Conservation (phyloP, 1,284 basidiomycete genomes). For the Pseudozyma thailandica region DNA sequence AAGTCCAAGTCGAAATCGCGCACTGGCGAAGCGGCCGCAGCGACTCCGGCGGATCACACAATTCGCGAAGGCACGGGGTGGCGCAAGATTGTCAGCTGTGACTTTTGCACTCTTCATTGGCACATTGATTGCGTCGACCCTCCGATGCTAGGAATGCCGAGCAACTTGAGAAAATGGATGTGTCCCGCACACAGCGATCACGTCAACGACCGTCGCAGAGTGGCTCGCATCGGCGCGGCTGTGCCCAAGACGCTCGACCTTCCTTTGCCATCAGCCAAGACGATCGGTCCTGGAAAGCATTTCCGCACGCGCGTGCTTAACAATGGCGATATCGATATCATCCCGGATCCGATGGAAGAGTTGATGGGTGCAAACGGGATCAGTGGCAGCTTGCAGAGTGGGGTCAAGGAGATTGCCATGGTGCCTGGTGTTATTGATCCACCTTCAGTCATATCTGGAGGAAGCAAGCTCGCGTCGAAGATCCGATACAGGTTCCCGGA, state of each 20-base stretch:
- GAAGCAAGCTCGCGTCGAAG: constrained; percentile 69
- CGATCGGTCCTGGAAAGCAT: constrained; percentile 74
- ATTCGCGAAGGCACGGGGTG: constrained; percentile 53
- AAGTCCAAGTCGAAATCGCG: not conserved
- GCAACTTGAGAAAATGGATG: constrained; percentile 94
- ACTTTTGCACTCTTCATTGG: constrained; percentile 95
- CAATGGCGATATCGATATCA: constrained; percentile 88
- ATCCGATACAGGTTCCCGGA: constrained; percentile 94
- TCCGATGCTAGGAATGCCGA: constrained; percentile 85
- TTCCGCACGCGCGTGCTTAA: constrained; percentile 78
- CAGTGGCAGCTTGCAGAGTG: constrained; percentile 23
- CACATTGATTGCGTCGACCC: constrained; percentile 96
- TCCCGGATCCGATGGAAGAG: constrained; percentile 72
- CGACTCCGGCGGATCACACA: constrained; percentile 24
- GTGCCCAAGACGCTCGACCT: constrained; percentile 43
- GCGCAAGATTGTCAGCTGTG: constrained; percentile 84
- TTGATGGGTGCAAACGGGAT: constrained; percentile 54
- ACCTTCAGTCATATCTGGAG: constrained; percentile 33
- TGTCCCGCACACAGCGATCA: constrained; percentile 94
- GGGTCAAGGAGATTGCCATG: constrained; percentile 69
- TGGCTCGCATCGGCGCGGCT: constrained; percentile 47
- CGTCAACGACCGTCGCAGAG: constrained; percentile 70
- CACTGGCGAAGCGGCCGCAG: constrained; percentile 5
- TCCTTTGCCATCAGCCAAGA: constrained; percentile 39
- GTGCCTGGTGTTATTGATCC: constrained; percentile 39